Conservation (phyloP, 169 alveolate species). For the Eimeria sp. region DNA sequence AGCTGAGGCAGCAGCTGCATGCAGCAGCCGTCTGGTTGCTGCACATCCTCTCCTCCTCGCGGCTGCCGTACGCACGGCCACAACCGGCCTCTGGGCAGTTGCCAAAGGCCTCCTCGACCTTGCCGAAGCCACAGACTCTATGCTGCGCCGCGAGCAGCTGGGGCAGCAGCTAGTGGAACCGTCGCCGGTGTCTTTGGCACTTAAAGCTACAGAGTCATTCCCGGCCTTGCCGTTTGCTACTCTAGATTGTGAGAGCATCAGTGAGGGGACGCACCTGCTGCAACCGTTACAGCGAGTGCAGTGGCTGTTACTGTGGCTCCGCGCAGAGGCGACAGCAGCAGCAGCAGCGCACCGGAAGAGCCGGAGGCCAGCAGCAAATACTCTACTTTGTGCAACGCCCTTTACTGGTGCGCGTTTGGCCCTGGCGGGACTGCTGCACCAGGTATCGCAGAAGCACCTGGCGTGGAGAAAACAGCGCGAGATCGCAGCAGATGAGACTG, state of each 20-base stretch:
- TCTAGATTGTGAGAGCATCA: background rate
- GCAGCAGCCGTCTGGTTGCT: slow-evolving; percentile 76
- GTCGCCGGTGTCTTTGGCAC: background rate
- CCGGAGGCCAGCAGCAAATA: slow-evolving; percentile 14
- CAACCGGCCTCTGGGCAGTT: slow-evolving; percentile 67
- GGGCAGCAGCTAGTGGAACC: background rate
- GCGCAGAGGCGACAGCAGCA: slow-evolving; percentile 65
- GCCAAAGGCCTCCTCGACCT: slow-evolving; percentile 54
- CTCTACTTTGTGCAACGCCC: background rate
- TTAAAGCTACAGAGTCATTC: slow-evolving; percentile 7
- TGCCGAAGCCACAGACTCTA: background rate
- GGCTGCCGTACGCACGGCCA: slow-evolving; percentile 45
- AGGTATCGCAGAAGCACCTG: slow-evolving; percentile 56
- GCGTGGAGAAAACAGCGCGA: slow-evolving; percentile 55
- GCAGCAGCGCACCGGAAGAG: slow-evolving; percentile 49
- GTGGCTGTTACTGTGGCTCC: slow-evolving; percentile 69
- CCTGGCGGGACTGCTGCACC: slow-evolving; percentile 51
- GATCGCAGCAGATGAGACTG: slow-evolving; percentile 69
- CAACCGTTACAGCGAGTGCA: slow-evolving; percentile 61
- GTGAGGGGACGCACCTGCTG: slow-evolving; percentile 31
- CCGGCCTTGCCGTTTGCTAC: slow-evolving; percentile 62
- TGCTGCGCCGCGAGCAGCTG: slow-evolving; percentile 9
- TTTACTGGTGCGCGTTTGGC: slow-evolving; percentile 51
- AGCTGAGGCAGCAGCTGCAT: slow-evolving; percentile 71
- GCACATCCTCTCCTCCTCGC: slow-evolving; percentile 35